Conservation (phyloP, 1,284 basidiomycete species). For the Thelephora terrestris region DNA sequence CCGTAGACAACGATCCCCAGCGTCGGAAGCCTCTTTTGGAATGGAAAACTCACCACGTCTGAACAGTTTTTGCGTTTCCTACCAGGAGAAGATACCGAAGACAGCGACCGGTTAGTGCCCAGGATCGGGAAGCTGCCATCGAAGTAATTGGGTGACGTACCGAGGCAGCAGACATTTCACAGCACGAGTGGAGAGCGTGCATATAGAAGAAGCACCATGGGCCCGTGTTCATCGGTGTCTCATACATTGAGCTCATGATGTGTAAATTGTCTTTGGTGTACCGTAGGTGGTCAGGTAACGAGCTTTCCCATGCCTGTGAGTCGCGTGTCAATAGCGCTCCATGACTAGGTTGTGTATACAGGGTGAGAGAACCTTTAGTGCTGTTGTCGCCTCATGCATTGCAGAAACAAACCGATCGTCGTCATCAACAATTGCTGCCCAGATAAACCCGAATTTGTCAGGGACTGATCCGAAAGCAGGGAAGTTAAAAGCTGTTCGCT, state of each 20-base stretch:
- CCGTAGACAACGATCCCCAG: too few relatives aligned
- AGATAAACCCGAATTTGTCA: too few relatives aligned
- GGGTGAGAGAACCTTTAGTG: neutral
- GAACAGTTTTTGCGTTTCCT: constrained; percentile 9
- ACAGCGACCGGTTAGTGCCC: neutral
- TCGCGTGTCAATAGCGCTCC: too few relatives aligned
- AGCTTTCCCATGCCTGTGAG: constrained; percentile 48
- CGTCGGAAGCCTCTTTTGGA: too few relatives aligned
- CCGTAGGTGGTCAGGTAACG: constrained; percentile 54
- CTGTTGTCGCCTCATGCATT: too few relatives aligned
- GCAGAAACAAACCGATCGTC: too few relatives aligned
- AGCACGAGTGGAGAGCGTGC: constrained; percentile 59
- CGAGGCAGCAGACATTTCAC: constrained; percentile 49
- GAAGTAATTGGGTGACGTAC: constrained; percentile 31
- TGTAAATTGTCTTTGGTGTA: constrained; percentile 57
- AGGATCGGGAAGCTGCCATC: neutral
- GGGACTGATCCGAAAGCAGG: neutral
- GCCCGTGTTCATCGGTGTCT: constrained; percentile 62
- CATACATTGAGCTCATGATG: constrained; percentile 65
- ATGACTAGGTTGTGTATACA: too few relatives aligned
- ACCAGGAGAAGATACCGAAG: neutral
- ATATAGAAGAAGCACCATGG: constrained; percentile 71
- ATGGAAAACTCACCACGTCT: too few relatives aligned
- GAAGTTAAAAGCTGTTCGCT: neutral
- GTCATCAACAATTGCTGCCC: too few relatives aligned